phyloP scores from a whole-genome alignment of 208 protist species.

The Trypanosoma lewisi region DNA sequence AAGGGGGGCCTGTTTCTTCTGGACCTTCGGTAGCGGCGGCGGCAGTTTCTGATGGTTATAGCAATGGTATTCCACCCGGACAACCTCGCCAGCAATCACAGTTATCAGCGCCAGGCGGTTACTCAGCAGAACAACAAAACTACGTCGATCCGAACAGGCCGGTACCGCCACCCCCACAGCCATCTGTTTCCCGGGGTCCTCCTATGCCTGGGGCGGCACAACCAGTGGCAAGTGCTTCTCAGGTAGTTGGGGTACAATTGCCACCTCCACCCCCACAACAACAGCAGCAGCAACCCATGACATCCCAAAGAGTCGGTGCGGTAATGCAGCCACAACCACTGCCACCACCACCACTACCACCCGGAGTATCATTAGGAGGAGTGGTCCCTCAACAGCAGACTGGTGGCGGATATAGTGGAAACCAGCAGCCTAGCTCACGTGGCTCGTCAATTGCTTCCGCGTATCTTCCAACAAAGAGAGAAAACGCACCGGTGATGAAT shows the following conservation, averaged over 20 bases:
- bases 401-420: not conserved
- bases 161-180: not conserved
- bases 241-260: not conserved
- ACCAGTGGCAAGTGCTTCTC: not conserved
- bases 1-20: not conserved
- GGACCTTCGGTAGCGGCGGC: conserved; percentile 17
- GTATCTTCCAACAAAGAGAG: not conserved
- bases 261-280: not conserved
- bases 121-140: conserved; percentile 7
- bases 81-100: conserved; percentile 12
- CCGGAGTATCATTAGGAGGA: not conserved
- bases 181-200: conserved; percentile 4
- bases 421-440: not conserved
- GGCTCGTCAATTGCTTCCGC: not conserved
- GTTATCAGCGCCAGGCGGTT: conserved; percentile 1
- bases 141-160: conserved; percentile 9
- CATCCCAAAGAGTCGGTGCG: not conserved
- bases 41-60: conserved; percentile 6
- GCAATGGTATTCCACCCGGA: not conserved
- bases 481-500: not conserved
- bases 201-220: conserved; percentile 3
- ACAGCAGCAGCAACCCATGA: not conserved
- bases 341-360: conserved; percentile 1
- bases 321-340: not conserved
- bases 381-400: not conserved